Evolutionary conservation across 1,139 yeast species (phyloP).

Genomic region (Lodderomyces pseudojiufengensis): DNA sequence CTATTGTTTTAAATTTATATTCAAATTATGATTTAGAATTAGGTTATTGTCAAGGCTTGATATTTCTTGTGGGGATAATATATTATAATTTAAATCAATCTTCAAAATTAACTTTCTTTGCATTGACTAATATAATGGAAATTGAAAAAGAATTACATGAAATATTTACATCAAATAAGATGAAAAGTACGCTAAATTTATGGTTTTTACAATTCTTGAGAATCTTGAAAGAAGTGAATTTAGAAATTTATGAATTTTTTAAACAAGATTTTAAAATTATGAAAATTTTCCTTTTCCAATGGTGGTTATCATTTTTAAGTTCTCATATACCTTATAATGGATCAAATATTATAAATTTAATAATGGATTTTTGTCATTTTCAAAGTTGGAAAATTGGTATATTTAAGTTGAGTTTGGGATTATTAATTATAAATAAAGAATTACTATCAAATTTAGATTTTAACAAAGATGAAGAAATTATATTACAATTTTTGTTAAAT

Average conservation of each 20-base stretch:
- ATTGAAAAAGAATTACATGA: constrained; percentile 54
- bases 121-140: constrained; percentile 60
- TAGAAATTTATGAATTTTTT: constrained; percentile 46
- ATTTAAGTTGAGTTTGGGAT: constrained; percentile 57
- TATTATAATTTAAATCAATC: constrained; percentile 49
- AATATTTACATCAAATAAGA: constrained; percentile 51
- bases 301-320: constrained; percentile 66
- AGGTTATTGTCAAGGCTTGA: constrained; percentile 70
- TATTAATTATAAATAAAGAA: constrained; percentile 49
- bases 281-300: constrained; percentile 49
- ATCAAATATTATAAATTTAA: constrained; percentile 42
- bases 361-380: constrained; percentile 52
- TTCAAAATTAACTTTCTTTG: constrained; percentile 48
- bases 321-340: constrained; percentile 56
- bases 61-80: constrained; percentile 63
- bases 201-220: constrained; percentile 53
- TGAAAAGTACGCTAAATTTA: constrained; percentile 52
- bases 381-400: constrained; percentile 67
- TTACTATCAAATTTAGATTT: constrained; percentile 44
- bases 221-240: constrained; percentile 40
- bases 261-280: constrained; percentile 26
- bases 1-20: constrained; percentile 60
- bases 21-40: constrained; percentile 66
- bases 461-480: constrained; percentile 53
- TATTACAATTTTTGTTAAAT: constrained; percentile 58